Evolutionary conservation across 1,139 yeast genomes (phyloP).

Genomic region (Blastobotrys petasosporus): DNA sequence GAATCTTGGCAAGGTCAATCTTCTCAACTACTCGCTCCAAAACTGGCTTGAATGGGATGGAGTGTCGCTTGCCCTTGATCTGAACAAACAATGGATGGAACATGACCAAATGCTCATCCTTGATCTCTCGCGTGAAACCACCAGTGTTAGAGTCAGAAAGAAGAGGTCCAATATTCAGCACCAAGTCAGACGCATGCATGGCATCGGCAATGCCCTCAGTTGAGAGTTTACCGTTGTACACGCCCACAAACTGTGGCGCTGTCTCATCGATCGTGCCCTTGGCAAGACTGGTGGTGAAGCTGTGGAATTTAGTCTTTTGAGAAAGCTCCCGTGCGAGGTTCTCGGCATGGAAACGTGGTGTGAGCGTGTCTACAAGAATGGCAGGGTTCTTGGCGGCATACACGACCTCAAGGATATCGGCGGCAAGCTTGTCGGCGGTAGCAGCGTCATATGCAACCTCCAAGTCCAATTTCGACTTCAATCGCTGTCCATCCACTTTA

Average conservation of each 20-base stretch:
- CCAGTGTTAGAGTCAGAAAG: constrained; percentile 41
- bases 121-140: constrained; percentile 36
- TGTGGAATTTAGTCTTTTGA: constrained; percentile 40
- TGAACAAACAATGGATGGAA: constrained; percentile 44
- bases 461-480: constrained; percentile 29
- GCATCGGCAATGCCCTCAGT: constrained; percentile 39
- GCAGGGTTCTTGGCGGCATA: constrained; percentile 53
- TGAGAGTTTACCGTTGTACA: constrained; percentile 51
- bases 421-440: constrained; percentile 39
- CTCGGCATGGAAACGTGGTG: constrained; percentile 49
- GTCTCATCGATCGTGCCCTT: constrained; percentile 60
- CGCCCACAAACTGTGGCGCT: constrained; percentile 53
- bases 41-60: constrained; percentile 44
- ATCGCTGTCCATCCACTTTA: constrained; percentile 31
- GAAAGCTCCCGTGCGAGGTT: constrained; percentile 43
- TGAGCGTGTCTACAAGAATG: constrained; percentile 58
- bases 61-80: constrained; percentile 37
- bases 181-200: constrained; percentile 35
- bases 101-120: constrained; percentile 33
- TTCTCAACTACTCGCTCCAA: constrained; percentile 37
- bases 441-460: constrained; percentile 26
- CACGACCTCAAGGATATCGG: constrained; percentile 44
- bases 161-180: constrained; percentile 39
- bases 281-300: constrained; percentile 46
- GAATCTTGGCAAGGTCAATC: constrained; percentile 35